phyloP scores from a whole-genome alignment of 202 grass and related monocot species.

The Hordeum pubiflorum region DNA sequence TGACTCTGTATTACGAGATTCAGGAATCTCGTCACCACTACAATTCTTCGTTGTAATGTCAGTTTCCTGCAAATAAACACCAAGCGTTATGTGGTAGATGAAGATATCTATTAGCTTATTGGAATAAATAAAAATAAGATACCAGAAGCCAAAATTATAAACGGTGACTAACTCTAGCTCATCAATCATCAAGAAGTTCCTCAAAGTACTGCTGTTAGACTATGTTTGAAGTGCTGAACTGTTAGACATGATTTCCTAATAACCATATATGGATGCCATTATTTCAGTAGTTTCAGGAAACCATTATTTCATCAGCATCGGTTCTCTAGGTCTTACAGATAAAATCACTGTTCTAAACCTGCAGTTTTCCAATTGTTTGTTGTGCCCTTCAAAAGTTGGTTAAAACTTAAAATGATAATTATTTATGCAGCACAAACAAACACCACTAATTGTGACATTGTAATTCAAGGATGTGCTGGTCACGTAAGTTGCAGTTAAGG shows the following conservation, averaged over 20 bases:
- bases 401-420: background rate
- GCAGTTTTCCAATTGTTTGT: background rate
- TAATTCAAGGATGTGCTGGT: background rate
- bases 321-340: background rate
- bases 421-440: background rate
- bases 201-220: background rate
- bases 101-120: background rate
- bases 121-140: background rate
- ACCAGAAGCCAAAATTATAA: background rate
- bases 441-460: background rate
- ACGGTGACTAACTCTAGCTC: background rate
- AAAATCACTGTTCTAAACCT: background rate
- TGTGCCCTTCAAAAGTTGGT: background rate
- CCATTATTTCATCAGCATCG: background rate
- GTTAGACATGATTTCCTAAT: background rate
- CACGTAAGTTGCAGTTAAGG: too few relatives aligned
- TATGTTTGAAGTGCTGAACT: background rate
- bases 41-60: constrained; percentile 27
- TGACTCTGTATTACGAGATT: constrained; percentile 43
- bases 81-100: constrained; percentile 7
- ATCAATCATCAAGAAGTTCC: background rate
- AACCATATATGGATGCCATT: background rate
- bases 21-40: constrained; percentile 16
- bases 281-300: background rate
- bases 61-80: constrained; percentile 41